Evolutionary conservation across 2,329 filamentous ascomycete species (phyloP).

Genomic region (Fusarium sublunatum): DNA sequence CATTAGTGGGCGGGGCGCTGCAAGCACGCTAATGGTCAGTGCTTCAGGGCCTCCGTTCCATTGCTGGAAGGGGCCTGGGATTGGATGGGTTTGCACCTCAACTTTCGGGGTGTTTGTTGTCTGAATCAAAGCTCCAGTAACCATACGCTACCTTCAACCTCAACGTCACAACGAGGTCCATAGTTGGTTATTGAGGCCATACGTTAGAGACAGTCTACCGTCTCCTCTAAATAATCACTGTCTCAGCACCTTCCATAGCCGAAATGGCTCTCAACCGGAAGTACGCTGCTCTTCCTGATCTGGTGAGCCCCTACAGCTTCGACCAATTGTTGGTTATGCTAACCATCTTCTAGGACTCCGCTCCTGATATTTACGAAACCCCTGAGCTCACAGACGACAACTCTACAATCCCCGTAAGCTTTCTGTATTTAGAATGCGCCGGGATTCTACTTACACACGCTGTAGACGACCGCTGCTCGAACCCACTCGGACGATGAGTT

Average conservation of each 20-base stretch:
- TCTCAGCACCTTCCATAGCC: not conserved
- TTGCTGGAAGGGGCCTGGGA: constrained; percentile 13
- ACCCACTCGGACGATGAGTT: constrained; percentile 72
- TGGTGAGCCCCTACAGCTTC: constrained; percentile 62
- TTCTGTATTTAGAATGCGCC: not conserved
- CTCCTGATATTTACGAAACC: constrained; percentile 96
- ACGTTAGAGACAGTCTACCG: not conserved
- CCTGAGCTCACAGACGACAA: constrained; percentile 91
- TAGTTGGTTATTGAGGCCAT: not conserved
- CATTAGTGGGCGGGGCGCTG: constrained; percentile 14
- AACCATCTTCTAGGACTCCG: constrained; percentile 73
- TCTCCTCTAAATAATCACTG: not conserved
- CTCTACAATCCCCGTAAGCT: constrained; percentile 80
- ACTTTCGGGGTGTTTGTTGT: constrained; percentile 16
- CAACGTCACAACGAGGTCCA: constrained; percentile 7
- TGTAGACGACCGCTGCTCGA: constrained; percentile 65
- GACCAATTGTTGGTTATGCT: constrained; percentile 23
- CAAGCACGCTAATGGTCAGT: constrained; percentile 15
- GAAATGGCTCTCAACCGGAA: constrained; percentile 81
- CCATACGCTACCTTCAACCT: not conserved
- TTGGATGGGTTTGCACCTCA: constrained; percentile 6
- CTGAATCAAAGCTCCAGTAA: constrained; percentile 2
- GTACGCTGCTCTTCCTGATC: constrained; percentile 82
- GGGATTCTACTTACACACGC: constrained; percentile 39
- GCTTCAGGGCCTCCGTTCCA: constrained; percentile 10